These are phyloP conservation scores for Phytophthora crassamura DNA, from an alignment of 352 stramenopile genomes.

Conservation along the genomic window DNA sequence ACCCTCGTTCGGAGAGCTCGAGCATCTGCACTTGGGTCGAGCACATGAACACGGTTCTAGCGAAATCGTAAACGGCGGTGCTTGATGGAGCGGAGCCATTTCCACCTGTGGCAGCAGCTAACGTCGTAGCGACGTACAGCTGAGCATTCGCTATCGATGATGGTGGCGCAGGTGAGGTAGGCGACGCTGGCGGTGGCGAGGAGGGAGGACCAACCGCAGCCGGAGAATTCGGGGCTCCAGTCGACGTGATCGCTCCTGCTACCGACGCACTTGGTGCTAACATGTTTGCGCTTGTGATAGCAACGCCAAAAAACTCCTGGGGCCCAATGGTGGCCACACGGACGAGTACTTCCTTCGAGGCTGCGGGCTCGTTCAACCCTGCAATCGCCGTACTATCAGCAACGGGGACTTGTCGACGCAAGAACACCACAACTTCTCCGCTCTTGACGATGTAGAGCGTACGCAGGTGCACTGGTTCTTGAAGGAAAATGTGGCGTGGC, in stretches of 20 bases:
- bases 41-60: slow-evolving; percentile 66
- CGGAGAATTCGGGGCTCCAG: not conserved
- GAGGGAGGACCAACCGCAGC: not conserved
- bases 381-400: slow-evolving; percentile 6
- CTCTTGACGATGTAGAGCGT: slow-evolving; percentile 77
- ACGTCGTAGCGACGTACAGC: slow-evolving; percentile 32
- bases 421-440: slow-evolving; percentile 74
- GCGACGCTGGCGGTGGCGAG: slow-evolving; percentile 1
- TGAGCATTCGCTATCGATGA: slow-evolving; percentile 16
- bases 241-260: slow-evolving; percentile 11
- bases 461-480: slow-evolving; percentile 51
- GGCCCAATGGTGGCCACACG: slow-evolving; percentile 76
- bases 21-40: slow-evolving; percentile 63
- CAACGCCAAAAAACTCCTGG: slow-evolving; percentile 71
- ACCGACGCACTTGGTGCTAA: slow-evolving; percentile 7
- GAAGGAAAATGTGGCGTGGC: slow-evolving; percentile 66
- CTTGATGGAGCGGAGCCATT: not conserved
- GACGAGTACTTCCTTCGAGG: slow-evolving; percentile 49
- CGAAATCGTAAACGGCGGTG: slow-evolving; percentile 30
- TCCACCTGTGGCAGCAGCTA: slow-evolving; percentile 25
- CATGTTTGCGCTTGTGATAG: slow-evolving; percentile 49
- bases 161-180: slow-evolving; percentile 12
- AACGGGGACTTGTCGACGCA: slow-evolving; percentile 37
- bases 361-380: slow-evolving; percentile 9
- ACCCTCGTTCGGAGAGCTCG: slow-evolving; percentile 70